Evolutionary conservation across 116 monocot species (phyloP).

Genomic region (Cymodocea nodosa): DNA sequence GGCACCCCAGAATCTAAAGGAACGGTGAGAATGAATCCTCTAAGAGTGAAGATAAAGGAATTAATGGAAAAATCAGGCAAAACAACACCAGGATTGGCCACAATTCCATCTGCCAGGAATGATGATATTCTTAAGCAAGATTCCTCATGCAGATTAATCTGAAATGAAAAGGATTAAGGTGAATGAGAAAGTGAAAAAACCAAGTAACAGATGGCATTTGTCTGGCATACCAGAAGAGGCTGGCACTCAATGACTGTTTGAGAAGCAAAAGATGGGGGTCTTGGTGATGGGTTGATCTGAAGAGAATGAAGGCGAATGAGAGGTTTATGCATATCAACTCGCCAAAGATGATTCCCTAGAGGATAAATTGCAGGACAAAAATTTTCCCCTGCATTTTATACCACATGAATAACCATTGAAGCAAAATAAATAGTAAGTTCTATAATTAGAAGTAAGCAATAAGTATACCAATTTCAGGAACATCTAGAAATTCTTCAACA

Average conservation of each 20-base stretch:
- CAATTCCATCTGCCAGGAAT: conserved; percentile 92
- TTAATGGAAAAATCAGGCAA: conserved; percentile 77
- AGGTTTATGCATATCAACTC: conserved; percentile 37
- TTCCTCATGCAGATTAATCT: conserved; percentile 94
- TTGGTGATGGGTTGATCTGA: conserved; percentile 77
- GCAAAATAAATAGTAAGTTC: conserved; percentile 2
- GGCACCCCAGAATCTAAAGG: conserved; percentile 42
- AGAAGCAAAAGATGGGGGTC: conserved; percentile 79
- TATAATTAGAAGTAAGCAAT: conserved; percentile 5
- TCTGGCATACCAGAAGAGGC: conserved; percentile 60
- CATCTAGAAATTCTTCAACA: conserved; percentile 23
- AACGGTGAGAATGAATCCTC: conserved; percentile 75
- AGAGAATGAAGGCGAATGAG: conserved; percentile 79
- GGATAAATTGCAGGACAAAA: conserved; percentile 96
- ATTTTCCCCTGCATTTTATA: conserved; percentile 44
- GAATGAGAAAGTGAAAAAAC: not conserved
- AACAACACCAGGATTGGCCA: conserved; percentile 53
- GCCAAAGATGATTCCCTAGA: conserved; percentile 38
- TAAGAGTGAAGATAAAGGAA: conserved; percentile 56
- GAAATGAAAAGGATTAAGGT: conserved; percentile 11
- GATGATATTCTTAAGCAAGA: conserved; percentile 88
- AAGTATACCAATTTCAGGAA: conserved; percentile 67
- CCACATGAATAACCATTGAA: not conserved
- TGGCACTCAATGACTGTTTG: conserved; percentile 82
- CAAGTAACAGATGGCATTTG: not conserved